phyloP scores from a whole-genome alignment of 1,139 yeast genomes.

The Debaryomyces sp. region DNA sequence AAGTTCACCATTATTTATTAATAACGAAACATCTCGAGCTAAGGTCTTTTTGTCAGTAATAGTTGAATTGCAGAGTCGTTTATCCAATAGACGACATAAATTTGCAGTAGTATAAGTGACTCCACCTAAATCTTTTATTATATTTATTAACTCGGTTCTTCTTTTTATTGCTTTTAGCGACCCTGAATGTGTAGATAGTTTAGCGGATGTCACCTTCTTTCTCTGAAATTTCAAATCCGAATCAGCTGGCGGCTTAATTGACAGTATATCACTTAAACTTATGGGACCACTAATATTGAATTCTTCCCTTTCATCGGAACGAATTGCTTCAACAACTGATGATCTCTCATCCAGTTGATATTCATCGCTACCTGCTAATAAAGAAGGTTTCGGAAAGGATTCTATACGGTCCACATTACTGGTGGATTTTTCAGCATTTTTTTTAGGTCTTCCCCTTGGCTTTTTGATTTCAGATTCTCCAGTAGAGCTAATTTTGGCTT shows the following conservation, averaged over 20 bases:
- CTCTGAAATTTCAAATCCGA: conserved; percentile 3
- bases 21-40: conserved; percentile 42
- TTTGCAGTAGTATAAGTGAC: conserved; percentile 38
- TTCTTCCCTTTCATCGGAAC: conserved; percentile 1
- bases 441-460: conserved; percentile 10
- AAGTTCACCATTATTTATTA: conserved; percentile 26
- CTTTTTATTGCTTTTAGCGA: conserved; percentile 35
- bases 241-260: not conserved
- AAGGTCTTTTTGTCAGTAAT: conserved; percentile 51
- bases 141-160: conserved; percentile 33
- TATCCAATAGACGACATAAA: conserved; percentile 40
- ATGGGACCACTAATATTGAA: not conserved
- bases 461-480: conserved; percentile 7
- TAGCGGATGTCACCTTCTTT: conserved; percentile 1
- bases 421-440: not conserved
- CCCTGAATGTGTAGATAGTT: conserved; percentile 5
- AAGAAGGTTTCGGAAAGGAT: not conserved
- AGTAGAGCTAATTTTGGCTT: conserved; percentile 3
- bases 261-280: not conserved
- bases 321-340: not conserved
- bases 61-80: conserved; percentile 35
- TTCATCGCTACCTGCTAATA: not conserved
- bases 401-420: not conserved
- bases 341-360: not conserved
- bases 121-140: conserved; percentile 47